Base-by-base conservation (phyloP, 2,329 filamentous ascomycete genomes). In the Penicillium brasilianum region DNA sequence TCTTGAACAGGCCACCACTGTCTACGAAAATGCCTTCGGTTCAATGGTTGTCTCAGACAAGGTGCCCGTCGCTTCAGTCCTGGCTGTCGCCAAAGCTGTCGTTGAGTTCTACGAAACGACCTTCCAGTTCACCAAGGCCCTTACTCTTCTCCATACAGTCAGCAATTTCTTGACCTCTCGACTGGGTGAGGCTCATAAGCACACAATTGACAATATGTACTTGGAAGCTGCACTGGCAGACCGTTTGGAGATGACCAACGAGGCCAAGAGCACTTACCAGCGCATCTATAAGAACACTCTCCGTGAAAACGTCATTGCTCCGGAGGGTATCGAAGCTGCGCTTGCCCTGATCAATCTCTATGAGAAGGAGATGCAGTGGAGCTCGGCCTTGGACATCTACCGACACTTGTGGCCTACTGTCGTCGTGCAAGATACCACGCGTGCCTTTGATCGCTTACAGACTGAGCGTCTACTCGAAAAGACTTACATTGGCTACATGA, bases 141-240 rank as follows among this genome's bases (percentile, higher is more conserved):
- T 76, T 5, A 59, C 61, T 32, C 56, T 76, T 9, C 67, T 76
- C 1, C 69, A 72, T 30, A 70, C 72, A 7, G 69, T 76, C 39
- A 74, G 71, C 61, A 69, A 72, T 16, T 76, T 75, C 66, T 68
- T 75, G 57, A 62, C 64, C 1, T 59, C 66, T n/a, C 67, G 73
- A 4, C 59, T 76, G 3, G 74, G 73, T 2, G 69, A 71, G 5
- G 76, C 74, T 2, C 77, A 83, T 62, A 76, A 81, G 51, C 71
- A 76, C 34, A 82, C 80, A 0, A 80, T 84, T 53, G 74, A 80
- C 25, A 81, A 78, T 2, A 66, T 84, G 56, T 84, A 84, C 66
- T 75, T 76, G 30, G 70, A 84, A 28, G 83, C 77, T 36, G 79
- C 80, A 54, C 73, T 82, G 52, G 78, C 78, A 1, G 78, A 77